phyloP scores from a whole-genome alignment of 208 protist genomes.

The Leishmania tropica region DNA sequence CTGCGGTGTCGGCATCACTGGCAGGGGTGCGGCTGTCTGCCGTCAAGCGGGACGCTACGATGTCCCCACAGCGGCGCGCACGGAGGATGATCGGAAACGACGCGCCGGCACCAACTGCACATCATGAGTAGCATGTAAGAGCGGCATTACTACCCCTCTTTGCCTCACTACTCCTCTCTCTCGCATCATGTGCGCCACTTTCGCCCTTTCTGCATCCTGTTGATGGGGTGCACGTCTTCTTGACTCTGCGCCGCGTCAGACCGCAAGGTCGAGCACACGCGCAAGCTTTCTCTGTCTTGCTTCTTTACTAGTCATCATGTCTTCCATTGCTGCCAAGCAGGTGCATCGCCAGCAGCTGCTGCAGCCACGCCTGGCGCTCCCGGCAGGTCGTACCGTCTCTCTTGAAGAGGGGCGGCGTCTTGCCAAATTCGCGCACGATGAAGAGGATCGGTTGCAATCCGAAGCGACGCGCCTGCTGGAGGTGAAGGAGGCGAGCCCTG shows the following conservation, averaged over 20 bases:
- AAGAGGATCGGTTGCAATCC: slow-evolving; percentile 60
- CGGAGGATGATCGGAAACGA: not conserved
- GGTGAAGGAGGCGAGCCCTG: slow-evolving; percentile 28
- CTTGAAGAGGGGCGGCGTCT: slow-evolving; percentile 76
- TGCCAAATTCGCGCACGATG: slow-evolving; percentile 61
- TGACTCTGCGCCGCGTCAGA: not conserved
- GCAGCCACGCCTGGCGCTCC: slow-evolving; percentile 71
- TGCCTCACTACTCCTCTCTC: not conserved
- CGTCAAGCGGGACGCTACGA: not conserved
- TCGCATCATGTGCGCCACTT: not conserved
- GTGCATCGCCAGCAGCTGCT: slow-evolving; percentile 70
- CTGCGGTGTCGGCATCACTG: not conserved
- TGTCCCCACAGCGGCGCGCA: not conserved
- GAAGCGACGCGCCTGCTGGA: slow-evolving; percentile 48
- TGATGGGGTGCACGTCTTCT: not conserved
- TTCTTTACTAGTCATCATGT: slow-evolving; percentile 11
- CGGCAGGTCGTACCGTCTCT: slow-evolving; percentile 73
- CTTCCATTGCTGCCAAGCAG: slow-evolving; percentile 55
- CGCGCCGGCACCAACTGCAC: not conserved
- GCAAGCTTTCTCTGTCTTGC: too few species aligned
- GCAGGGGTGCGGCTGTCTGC: not conserved
- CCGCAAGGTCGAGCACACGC: not conserved
- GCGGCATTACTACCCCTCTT: not conserved
- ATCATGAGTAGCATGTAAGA: not conserved
- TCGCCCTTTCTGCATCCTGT: not conserved